Base-by-base conservation (phyloP, 441 rosid species). In the Jatropha podagrica region DNA sequence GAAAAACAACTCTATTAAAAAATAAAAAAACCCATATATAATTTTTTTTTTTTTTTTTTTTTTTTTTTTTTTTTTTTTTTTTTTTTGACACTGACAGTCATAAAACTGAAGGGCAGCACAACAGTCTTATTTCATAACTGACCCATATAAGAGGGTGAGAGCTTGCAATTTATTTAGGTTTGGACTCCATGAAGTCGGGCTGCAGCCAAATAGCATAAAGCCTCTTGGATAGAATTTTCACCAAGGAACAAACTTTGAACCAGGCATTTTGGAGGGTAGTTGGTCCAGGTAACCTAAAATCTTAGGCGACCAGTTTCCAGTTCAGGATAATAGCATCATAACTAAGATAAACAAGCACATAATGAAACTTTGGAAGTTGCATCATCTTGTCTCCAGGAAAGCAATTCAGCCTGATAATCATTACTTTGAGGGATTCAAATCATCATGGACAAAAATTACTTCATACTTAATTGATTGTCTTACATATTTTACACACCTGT, bases 401-500 rank as follows among this genome's bases (percentile, higher is more conserved):
- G 61, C 41, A 26, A 59, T 72, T 56, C n/a, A 67, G n/a, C 72
- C 14, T 52, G 37, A 61, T 58, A 7, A 66, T n/a, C 17, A 69
- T 51, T 14, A 62, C n/a, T 65, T 40, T 40, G 23, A 20, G 52
- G 48, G 5, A 49, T 26, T 62, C 60, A 40, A 67, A 15, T 58
- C 46, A 56, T 52, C 20, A 27, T 56, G 56, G 71, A 41, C 7
- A 40, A 52, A 26, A 71, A 14, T n/a, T 54, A 44, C 38, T 6
- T 38, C 15, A 5, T 4, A 65, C 44, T 73, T n/a, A 20, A 51
- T 26, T 56, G 63, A 64, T 9, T 73, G 59, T 23, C 15, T 71
- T 64, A 66, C 75, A 66, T 17, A 6, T 60, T 69, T 38, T 14
- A 37, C 75, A 65, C 84, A 77, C 80, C 76, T 77, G 80, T 72